Evolutionary conservation across 2,329 filamentous ascomycete species (phyloP).

Genomic region (Diaporthe amygdali): DNA sequence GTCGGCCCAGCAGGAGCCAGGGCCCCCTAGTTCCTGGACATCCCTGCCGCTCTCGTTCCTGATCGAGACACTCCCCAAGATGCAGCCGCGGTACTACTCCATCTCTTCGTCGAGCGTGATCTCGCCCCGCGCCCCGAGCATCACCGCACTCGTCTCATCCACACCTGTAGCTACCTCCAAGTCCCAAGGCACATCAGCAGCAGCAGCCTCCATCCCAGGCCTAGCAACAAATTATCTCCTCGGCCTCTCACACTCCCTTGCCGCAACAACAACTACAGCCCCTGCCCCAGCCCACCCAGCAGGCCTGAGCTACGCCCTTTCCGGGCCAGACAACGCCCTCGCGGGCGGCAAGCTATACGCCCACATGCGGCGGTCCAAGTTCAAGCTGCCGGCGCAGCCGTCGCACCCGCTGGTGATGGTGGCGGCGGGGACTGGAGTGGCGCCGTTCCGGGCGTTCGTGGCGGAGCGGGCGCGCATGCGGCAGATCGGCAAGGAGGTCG

Average conservation of each 20-base stretch:
- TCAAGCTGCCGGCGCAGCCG: slow-evolving; percentile 45
- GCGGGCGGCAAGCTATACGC: slow-evolving; percentile 39
- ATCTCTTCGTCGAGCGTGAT: slow-evolving; percentile 58
- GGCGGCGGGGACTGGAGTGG: slow-evolving; percentile 51
- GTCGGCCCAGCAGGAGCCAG: slow-evolving; percentile 25
- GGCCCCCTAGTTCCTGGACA: slow-evolving; percentile 34
- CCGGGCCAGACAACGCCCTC: slow-evolving; percentile 7
- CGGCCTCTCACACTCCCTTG: background rate
- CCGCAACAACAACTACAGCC: background rate
- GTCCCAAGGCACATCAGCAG: background rate
- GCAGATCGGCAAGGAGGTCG: slow-evolving; percentile 38
- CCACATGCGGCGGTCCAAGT: slow-evolving; percentile 45
- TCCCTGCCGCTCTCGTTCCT: slow-evolving; percentile 57
- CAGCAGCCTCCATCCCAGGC: background rate
- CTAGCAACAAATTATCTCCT: slow-evolving; percentile 10
- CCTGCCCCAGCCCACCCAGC: background rate
- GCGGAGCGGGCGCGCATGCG: slow-evolving; percentile 41
- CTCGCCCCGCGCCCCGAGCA: slow-evolving; percentile 45
- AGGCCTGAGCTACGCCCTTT: background rate
- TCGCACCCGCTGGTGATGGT: slow-evolving; percentile 55
- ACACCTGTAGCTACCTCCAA: slow-evolving; percentile 23
- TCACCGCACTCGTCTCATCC: slow-evolving; percentile 45
- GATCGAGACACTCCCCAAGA: slow-evolving; percentile 59
- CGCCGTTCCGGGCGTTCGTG: slow-evolving; percentile 37
- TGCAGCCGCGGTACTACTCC: slow-evolving; percentile 63